Conservation (phyloP, 2,329 filamentous ascomycete genomes). For the Fusarium poae region DNA sequence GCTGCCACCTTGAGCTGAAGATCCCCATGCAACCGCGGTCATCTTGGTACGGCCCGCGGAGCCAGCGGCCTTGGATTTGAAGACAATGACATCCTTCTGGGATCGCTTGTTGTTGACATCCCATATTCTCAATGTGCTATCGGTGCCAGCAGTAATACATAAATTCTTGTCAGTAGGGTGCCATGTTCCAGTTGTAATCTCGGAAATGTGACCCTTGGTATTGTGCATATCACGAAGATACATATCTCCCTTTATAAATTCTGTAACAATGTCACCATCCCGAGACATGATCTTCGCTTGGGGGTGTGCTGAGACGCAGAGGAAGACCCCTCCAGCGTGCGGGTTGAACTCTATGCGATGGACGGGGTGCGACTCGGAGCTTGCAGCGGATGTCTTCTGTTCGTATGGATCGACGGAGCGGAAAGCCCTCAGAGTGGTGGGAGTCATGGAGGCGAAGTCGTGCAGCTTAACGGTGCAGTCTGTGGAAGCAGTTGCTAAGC, state of each 20-base stretch:
- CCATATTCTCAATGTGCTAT: conserved; percentile 97
- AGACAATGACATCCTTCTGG: conserved; percentile 94
- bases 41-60: conserved; percentile 92
- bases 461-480: conserved; percentile 94
- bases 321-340: conserved; percentile 80
- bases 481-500: conserved; percentile 89
- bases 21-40: conserved; percentile 91
- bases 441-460: conserved; percentile 96
- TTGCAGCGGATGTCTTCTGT: conserved; percentile 75
- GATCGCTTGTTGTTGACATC: conserved; percentile 91
- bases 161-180: conserved; percentile 87
- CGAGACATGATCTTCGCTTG: conserved; percentile 91
- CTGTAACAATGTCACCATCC: conserved; percentile 86
- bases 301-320: conserved; percentile 89
- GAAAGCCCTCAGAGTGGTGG: conserved; percentile 93
- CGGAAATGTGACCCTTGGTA: conserved; percentile 95
- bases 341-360: conserved; percentile 90
- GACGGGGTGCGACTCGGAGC: conserved; percentile 86
- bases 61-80: conserved; percentile 91
- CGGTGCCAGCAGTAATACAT: conserved; percentile 91
- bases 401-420: conserved; percentile 89
- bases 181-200: conserved; percentile 91
- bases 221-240: conserved; percentile 97
- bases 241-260: conserved; percentile 98
- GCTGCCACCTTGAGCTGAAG: conserved; percentile 78